Conservation (phyloP, 2,329 filamentous ascomycete genomes). For the Cordyceps militaris region DNA sequence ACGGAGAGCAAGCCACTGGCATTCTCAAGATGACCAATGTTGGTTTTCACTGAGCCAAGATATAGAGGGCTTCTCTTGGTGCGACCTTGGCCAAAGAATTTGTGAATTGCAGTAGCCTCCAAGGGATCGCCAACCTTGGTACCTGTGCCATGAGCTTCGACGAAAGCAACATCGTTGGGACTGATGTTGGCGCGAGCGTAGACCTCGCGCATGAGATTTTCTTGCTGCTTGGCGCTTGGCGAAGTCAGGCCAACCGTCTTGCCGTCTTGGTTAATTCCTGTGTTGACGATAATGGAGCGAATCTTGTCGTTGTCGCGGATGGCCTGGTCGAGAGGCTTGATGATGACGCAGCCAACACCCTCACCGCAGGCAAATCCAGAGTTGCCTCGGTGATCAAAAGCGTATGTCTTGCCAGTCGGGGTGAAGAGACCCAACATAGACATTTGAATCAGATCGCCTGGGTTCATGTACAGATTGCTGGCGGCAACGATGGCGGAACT, state of each 20-base stretch:
- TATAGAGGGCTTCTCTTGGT: conserved; percentile 35
- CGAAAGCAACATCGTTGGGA: conserved; percentile 25
- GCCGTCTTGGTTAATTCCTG: conserved; percentile 50
- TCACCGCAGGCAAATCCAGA: conserved; percentile 55
- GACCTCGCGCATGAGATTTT: conserved; percentile 29
- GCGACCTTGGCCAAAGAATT: conserved; percentile 34
- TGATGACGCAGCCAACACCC: conserved; percentile 45
- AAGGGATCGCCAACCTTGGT: conserved; percentile 49
- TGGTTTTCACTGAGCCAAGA: conserved; percentile 44
- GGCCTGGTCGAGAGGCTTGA: conserved; percentile 51
- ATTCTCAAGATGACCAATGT: conserved; percentile 46
- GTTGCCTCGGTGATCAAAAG: conserved; percentile 26
- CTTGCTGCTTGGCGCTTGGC: conserved; percentile 45
- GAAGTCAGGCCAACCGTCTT: conserved; percentile 42
- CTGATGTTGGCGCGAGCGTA: conserved; percentile 27
- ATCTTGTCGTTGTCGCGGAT: conserved; percentile 48
- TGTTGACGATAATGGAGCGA: conserved; percentile 42
- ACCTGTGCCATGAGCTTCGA: conserved; percentile 51
- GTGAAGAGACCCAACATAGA: conserved; percentile 34
- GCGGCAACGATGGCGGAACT: conserved; percentile 40
- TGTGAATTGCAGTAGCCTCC: conserved; percentile 43
- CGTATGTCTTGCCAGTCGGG: conserved; percentile 43
- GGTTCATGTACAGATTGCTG: conserved; percentile 40
- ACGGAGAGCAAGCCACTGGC: conserved; percentile 44
- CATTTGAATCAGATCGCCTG: conserved; percentile 30